A percentile compares a stretch with the other conserved stretches of the same genome.
Conservation (phyloP, 148 eudicot genomes). For the Oxyria digyna region DNA sequence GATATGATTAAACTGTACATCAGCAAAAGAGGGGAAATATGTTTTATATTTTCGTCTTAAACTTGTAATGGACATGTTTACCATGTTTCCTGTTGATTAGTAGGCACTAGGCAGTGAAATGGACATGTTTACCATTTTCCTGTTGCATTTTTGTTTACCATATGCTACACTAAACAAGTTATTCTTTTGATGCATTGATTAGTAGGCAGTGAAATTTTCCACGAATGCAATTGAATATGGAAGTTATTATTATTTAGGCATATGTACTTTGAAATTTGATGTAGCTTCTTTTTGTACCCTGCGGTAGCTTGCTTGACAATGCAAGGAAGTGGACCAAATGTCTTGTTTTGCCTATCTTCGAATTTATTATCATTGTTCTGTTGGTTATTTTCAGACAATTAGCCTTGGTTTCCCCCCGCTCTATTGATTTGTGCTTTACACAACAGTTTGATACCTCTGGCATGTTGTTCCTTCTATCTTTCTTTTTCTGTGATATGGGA, state of each 20-base stretch:
- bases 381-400: neutral
- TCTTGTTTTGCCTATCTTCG: too few relatives aligned
- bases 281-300: neutral
- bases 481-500: neutral
- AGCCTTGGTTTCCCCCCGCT: neutral
- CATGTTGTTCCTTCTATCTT: neutral
- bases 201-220: too few relatives aligned
- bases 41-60: too few relatives aligned
- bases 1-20: neutral
- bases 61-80: too few relatives aligned
- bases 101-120: too few relatives aligned
- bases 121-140: too few relatives aligned
- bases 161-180: too few relatives aligned
- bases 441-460: neutral
- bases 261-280: neutral
- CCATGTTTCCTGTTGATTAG: too few relatives aligned
- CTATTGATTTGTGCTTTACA: neutral
- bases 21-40: neutral
- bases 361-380: neutral
- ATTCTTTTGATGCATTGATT: too few relatives aligned
- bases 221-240: neutral
- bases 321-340: neutral
- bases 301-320: neutral
- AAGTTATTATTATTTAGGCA: neutral
- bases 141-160: neutral